phyloP scores from a whole-genome alignment of 192 early-diverging fungal species.

The Gryganskiella cystojenkinii region DNA sequence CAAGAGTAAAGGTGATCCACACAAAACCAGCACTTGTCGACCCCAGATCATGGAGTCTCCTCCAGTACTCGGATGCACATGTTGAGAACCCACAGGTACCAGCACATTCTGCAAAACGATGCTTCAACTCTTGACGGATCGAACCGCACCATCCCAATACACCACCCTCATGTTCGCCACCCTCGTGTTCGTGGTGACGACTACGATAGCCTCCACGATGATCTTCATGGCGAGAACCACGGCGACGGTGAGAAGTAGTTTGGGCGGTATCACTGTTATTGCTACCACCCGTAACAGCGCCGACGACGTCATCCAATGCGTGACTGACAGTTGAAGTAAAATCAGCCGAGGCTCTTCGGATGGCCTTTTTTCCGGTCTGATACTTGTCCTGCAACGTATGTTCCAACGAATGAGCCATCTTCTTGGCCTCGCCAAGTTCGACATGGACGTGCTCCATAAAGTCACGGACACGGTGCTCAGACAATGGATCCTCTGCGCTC shows the following conservation, averaged over 20 bases:
- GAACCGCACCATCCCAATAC: slow-evolving; percentile 3
- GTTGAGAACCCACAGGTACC: not conserved
- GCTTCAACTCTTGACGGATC: not conserved
- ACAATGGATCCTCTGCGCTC: slow-evolving; percentile 12
- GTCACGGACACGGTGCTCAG: slow-evolving; percentile 7
- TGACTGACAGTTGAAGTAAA: not conserved
- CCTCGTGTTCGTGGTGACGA: not conserved
- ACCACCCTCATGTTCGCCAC: not conserved
- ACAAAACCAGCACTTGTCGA: slow-evolving; percentile 23
- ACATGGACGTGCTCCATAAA: slow-evolving; percentile 21
- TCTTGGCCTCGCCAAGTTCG: slow-evolving; percentile 5
- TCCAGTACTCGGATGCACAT: not conserved
- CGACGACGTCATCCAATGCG: not conserved
- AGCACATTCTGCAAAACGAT: not conserved
- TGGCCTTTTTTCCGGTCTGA: slow-evolving; percentile 3
- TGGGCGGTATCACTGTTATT: too few species aligned
- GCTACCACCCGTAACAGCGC: not conserved
- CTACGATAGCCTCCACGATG: too few species aligned
- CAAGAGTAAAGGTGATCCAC: slow-evolving; percentile 19
- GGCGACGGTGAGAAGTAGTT: too few species aligned
- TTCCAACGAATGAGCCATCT: slow-evolving; percentile 8
- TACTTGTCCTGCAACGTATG: slow-evolving; percentile 12
- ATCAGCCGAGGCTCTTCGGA: not conserved
- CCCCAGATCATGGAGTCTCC: slow-evolving; percentile 7
- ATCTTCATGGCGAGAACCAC: not conserved